These are phyloP conservation scores for Pythium phragmiticola DNA, from an alignment of 352 stramenopile genomes.

Conservation along the genomic window DNA sequence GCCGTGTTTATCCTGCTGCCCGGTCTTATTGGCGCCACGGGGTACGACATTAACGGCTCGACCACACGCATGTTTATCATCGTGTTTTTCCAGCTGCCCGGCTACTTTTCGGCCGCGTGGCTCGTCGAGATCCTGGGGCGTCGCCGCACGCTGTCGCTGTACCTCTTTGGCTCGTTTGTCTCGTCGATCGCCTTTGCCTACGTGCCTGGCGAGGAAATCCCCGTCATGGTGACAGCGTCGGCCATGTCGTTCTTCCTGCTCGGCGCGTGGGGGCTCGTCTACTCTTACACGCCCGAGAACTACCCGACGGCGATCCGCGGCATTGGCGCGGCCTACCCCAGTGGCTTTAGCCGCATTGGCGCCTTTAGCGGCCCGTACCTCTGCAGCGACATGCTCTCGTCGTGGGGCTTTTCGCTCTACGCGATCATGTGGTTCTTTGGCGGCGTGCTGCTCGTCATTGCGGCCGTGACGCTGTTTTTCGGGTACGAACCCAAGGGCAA, in stretches of 20 bases:
- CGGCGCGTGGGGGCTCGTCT: constrained; percentile 62
- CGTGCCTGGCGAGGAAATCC: constrained; percentile 38
- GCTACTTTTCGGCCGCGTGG: constrained; percentile 52
- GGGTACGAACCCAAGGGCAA: constrained; percentile 70
- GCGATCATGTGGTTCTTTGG: constrained; percentile 74
- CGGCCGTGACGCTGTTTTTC: constrained; percentile 49
- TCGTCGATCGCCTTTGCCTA: constrained; percentile 63
- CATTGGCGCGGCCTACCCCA: constrained; percentile 64
- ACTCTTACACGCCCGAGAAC: constrained; percentile 76
- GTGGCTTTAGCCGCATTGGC: constrained; percentile 63
- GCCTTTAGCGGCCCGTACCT: constrained; percentile 68
- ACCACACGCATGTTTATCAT: constrained; percentile 59
- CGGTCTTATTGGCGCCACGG: constrained; percentile 46
- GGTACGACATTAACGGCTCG: constrained; percentile 60
- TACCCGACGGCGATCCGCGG: constrained; percentile 70
- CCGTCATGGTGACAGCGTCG: constrained; percentile 48
- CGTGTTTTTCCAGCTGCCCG: constrained; percentile 58
- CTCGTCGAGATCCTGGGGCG: constrained; percentile 58
- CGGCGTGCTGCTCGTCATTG: constrained; percentile 57
- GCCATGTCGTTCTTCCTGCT: constrained; percentile 72
- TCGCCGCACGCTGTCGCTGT: constrained; percentile 52
- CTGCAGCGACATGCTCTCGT: constrained; percentile 52
- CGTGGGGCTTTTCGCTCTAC: constrained; percentile 56
- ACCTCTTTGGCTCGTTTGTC: constrained; percentile 44
- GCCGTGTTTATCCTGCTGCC: constrained; percentile 69